phyloP scores from a whole-genome alignment of 2,329 filamentous ascomycete species.

The Xylariales sp. region DNA sequence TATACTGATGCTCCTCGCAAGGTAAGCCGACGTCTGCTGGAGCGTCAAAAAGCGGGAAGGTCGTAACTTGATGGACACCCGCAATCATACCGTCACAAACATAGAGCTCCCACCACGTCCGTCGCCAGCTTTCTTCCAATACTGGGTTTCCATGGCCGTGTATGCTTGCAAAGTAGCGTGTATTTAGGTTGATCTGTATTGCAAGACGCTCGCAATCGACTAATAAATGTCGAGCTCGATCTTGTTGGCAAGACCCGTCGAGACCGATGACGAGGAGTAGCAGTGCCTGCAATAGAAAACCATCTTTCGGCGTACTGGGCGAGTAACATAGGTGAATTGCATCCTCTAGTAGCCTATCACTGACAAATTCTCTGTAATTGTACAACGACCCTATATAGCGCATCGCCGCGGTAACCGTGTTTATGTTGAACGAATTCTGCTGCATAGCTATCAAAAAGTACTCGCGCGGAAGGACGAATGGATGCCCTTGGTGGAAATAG shows the following conservation, averaged over 20 bases:
- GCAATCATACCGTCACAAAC: constrained; percentile 82
- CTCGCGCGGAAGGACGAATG: constrained; percentile 51
- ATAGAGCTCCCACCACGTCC: constrained; percentile 87
- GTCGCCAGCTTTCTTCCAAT: constrained; percentile 76
- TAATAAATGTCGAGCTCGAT: constrained; percentile 64
- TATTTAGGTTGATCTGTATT: constrained; percentile 72
- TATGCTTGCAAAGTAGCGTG: constrained; percentile 58
- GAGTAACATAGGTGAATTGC: constrained; percentile 47
- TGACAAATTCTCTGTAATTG: constrained; percentile 40
- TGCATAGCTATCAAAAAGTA: constrained; percentile 42
- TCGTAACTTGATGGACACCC: constrained; percentile 69
- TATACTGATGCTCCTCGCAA: constrained; percentile 75
- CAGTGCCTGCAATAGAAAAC: constrained; percentile 71
- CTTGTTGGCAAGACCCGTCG: constrained; percentile 70
- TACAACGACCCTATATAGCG: constrained; percentile 54
- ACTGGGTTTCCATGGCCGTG: constrained; percentile 62
- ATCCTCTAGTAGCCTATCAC: constrained; percentile 53
- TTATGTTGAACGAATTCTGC: constrained; percentile 42
- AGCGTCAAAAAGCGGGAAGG: constrained; percentile 65
- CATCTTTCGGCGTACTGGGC: constrained; percentile 44
- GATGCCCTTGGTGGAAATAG: constrained; percentile 54
- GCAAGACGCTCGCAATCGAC: constrained; percentile 65
- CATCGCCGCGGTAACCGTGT: constrained; percentile 49
- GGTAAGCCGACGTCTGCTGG: constrained; percentile 67
- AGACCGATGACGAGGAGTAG: constrained; percentile 73